These are phyloP conservation scores for Arthrobotrys pseudoclavata DNA, from an alignment of 2,329 filamentous ascomycete species.

Conservation along the genomic window DNA sequence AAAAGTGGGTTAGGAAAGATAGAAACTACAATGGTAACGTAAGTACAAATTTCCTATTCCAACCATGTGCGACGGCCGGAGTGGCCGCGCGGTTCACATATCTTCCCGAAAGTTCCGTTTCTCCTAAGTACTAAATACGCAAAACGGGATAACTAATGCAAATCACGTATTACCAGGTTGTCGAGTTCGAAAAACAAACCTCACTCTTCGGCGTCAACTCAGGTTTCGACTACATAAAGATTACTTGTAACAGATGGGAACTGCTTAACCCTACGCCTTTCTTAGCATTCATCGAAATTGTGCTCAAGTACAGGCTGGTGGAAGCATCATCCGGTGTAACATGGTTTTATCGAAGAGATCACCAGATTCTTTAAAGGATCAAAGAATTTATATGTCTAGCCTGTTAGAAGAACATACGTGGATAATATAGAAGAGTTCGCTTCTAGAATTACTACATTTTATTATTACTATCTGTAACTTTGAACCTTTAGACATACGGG, in stretches of 20 bases:
- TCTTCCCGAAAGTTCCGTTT: not conserved
- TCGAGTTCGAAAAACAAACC: constrained; percentile 55
- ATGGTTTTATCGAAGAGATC: constrained; percentile 55
- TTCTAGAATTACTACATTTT: too few relatives aligned
- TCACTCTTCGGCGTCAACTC: constrained; percentile 51
- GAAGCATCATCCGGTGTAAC: constrained; percentile 52
- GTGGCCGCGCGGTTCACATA: too few relatives aligned
- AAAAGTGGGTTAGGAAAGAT: constrained; percentile 56
- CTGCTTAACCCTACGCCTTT: constrained; percentile 57
- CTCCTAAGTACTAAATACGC: not conserved
- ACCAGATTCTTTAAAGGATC: constrained; percentile 27
- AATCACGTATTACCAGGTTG: constrained; percentile 28
- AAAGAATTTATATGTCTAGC: not conserved
- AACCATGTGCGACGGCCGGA: too few relatives aligned
- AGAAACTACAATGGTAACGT: constrained; percentile 56
- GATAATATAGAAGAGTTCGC: too few relatives aligned
- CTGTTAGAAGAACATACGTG: too few relatives aligned
- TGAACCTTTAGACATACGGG: too few relatives aligned
- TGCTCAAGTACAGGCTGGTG: constrained; percentile 52
- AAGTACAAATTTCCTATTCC: constrained; percentile 30
- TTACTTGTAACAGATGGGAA: constrained; percentile 57
- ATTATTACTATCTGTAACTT: too few relatives aligned
- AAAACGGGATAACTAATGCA: constrained; percentile 13
- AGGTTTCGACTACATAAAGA: constrained; percentile 57
- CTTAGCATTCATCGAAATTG: constrained; percentile 55